These are phyloP conservation scores for Pisolithus microcarpus DNA, from an alignment of 768 basidiomycete genomes.

Conservation along the genomic window DNA sequence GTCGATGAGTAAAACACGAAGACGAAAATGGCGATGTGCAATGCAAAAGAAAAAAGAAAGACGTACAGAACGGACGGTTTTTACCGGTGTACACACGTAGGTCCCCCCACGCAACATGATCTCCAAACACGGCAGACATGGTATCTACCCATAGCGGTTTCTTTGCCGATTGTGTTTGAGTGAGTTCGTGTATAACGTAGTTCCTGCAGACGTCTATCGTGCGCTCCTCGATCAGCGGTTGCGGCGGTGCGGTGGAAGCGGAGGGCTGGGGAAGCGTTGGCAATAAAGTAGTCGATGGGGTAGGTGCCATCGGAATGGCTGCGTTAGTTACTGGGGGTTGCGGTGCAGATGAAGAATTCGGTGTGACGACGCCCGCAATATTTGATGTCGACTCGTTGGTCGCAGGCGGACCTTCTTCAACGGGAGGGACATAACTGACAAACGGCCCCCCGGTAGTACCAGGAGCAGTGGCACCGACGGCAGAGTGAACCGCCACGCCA, in stretches of 20 bases:
- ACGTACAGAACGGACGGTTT: slow-evolving; percentile 56
- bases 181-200: slow-evolving; percentile 62
- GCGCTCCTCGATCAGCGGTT: slow-evolving; percentile 23
- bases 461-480: neutral
- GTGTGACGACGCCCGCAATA: neutral
- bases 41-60: neutral
- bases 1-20: neutral
- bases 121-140: slow-evolving; percentile 79
- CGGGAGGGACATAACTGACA: neutral
- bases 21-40: neutral
- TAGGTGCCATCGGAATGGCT: neutral
- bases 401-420: neutral
- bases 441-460: slow-evolving; percentile 9
- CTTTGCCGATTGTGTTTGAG: slow-evolving; percentile 36
- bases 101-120: slow-evolving; percentile 76
- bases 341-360: neutral
- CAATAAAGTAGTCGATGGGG: neutral
- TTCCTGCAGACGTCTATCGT: slow-evolving; percentile 54
- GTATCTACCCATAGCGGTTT: slow-evolving; percentile 65
- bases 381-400: neutral
- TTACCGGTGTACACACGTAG: slow-evolving; percentile 58
- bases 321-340: neutral
- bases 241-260: slow-evolving; percentile 6
- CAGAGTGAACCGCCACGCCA: neutral
- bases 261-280: slow-evolving; percentile 1